A percentile compares a stretch with the other conserved stretches of the same genome.
Evolutionary conservation across 2,329 filamentous ascomycete species (phyloP).

Genomic region (Apiospora pterosperma): DNA sequence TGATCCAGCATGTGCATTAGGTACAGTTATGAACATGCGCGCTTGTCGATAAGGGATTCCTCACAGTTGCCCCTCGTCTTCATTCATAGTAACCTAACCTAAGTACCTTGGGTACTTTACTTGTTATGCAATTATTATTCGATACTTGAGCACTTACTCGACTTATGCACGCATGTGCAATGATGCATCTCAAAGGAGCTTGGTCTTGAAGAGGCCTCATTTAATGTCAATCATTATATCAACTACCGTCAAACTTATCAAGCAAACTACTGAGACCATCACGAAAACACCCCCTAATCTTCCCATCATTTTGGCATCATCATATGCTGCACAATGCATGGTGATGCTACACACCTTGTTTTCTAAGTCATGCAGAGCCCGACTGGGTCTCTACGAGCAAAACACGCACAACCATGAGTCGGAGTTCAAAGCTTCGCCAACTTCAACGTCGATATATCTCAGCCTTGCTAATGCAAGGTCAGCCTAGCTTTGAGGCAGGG

Average conservation of each 20-base stretch:
- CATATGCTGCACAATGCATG: background rate
- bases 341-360: background rate
- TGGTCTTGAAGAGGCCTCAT: background rate
- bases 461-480: background rate
- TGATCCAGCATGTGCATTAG: background rate
- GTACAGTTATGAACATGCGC: background rate
- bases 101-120: background rate
- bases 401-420: background rate
- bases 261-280: background rate
- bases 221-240: background rate
- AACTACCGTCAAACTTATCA: background rate
- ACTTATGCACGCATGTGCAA: background rate
- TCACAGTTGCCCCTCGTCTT: background rate
- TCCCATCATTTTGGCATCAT: background rate
- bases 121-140: background rate
- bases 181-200: background rate
- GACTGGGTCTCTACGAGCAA: background rate
- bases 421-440: background rate
- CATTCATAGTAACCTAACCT: background rate
- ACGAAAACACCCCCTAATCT: background rate
- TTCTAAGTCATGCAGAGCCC: background rate
- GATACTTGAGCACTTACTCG: too few species aligned
- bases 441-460: background rate
- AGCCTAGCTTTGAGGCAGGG: slow-evolving; percentile 16
- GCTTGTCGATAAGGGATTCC: background rate